phyloP scores from a whole-genome alignment of 371 early-diverging fungal genomes.

The Circinella umbellata region DNA sequence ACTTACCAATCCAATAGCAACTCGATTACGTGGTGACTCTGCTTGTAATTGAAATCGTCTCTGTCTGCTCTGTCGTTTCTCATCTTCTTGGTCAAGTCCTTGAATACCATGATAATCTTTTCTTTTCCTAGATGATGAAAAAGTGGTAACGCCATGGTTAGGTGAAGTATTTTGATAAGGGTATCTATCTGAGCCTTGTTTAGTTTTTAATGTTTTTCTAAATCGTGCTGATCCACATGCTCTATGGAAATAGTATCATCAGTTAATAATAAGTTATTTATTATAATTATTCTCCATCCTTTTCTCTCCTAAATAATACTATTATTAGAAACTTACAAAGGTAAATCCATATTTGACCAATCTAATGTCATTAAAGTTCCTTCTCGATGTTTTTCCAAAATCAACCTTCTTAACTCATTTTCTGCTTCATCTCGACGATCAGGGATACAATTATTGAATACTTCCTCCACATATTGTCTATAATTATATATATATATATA shows the following conservation, averaged over 20 bases:
- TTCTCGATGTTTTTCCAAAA: conserved; percentile 53
- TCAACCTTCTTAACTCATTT: conserved; percentile 58
- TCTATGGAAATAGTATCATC: not conserved
- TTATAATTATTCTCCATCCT: too few relatives aligned
- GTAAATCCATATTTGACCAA: conserved; percentile 73
- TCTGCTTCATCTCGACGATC: conserved; percentile 60
- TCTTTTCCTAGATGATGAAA: not conserved
- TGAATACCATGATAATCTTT: not conserved
- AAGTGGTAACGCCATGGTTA: too few relatives aligned
- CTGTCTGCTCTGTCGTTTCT: not conserved
- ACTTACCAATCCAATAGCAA: not conserved
- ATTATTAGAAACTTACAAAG: conserved; percentile 19
- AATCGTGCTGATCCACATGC: conserved; percentile 15
- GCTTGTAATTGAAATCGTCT: not conserved
- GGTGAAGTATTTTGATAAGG: too few relatives aligned
- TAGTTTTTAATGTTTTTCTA: not conserved
- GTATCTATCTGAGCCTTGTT: not conserved
- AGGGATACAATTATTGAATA: conserved; percentile 57
- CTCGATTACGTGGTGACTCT: not conserved
- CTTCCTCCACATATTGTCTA: conserved; percentile 67
- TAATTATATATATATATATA: not conserved
- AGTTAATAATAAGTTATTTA: too few relatives aligned
- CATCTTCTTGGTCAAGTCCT: not conserved
- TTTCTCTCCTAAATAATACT: not conserved
- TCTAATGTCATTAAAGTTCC: conserved; percentile 62